Conservation (phyloP, 345 rosid genomes). For the Brassica incana region DNA sequence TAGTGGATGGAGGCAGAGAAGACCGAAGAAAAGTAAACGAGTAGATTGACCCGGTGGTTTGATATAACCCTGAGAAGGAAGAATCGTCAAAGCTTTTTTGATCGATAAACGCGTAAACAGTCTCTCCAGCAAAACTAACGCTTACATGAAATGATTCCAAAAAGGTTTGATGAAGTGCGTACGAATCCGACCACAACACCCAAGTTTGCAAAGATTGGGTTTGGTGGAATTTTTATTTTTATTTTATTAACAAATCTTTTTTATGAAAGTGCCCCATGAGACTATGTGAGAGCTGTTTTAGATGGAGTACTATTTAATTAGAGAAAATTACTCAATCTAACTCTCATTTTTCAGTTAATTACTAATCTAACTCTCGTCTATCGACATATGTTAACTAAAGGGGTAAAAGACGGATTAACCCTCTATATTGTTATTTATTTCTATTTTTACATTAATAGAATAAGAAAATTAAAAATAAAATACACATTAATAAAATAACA, state of each 20-base stretch:
- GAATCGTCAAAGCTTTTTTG: constrained; percentile 33
- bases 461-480: too few species aligned
- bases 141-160: background rate
- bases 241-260: background rate
- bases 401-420: background rate
- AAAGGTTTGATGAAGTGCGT: constrained; percentile 11
- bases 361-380: background rate
- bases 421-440: background rate
- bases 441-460: too few species aligned
- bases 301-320: background rate
- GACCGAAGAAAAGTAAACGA: constrained; percentile 41
- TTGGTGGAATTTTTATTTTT: constrained; percentile 23
- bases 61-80: background rate
- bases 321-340: background rate
- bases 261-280: background rate
- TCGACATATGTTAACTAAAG: background rate
- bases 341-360: background rate
- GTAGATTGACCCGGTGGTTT: constrained; percentile 34
- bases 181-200: constrained; percentile 24
- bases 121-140: background rate
- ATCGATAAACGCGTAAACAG: background rate
- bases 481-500: too few species aligned
- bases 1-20: background rate
- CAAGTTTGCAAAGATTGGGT: constrained; percentile 24
- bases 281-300: constrained; percentile 16